Evolutionary conservation across 495 filamentous ascomycete species (phyloP).

Genomic region (Aspergillus biplanus): DNA sequence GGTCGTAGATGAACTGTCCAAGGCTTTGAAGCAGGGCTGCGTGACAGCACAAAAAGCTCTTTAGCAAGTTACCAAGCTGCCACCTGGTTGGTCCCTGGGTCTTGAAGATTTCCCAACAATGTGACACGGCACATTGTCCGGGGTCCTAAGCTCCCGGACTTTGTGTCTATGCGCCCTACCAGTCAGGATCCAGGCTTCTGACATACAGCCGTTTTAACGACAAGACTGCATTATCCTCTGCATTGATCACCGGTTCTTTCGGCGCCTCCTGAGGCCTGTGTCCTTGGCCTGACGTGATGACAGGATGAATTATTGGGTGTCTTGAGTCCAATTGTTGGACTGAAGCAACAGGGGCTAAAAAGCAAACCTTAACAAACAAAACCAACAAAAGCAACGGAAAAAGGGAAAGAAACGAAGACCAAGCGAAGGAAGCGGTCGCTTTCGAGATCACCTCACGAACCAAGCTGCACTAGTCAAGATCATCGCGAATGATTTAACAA

Average conservation of each 20-base stretch:
- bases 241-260: slow-evolving; percentile 33
- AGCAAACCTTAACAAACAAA: slow-evolving; percentile 7
- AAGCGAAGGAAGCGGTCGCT: slow-evolving; percentile 1
- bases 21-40: neutral
- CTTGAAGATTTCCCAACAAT: slow-evolving; percentile 18
- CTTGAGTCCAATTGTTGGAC: neutral
- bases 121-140: slow-evolving; percentile 23
- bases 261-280: slow-evolving; percentile 20
- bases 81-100: slow-evolving; percentile 15
- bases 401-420: slow-evolving; percentile 4
- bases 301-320: neutral
- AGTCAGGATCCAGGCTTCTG: slow-evolving; percentile 21
- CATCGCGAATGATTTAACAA: neutral
- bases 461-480: slow-evolving; percentile 10
- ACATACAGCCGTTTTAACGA: slow-evolving; percentile 30
- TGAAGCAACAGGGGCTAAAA: neutral
- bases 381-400: neutral
- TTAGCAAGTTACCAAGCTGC: neutral
- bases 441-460: slow-evolving; percentile 10
- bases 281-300: slow-evolving; percentile 6
- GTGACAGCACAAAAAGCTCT: neutral
- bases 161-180: slow-evolving; percentile 20
- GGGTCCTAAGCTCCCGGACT: slow-evolving; percentile 25
- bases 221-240: slow-evolving; percentile 24
- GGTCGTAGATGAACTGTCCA: neutral